Evolutionary conservation across 495 filamentous ascomycete species (phyloP).

Genomic region (Penicillium egyptiacum): DNA sequence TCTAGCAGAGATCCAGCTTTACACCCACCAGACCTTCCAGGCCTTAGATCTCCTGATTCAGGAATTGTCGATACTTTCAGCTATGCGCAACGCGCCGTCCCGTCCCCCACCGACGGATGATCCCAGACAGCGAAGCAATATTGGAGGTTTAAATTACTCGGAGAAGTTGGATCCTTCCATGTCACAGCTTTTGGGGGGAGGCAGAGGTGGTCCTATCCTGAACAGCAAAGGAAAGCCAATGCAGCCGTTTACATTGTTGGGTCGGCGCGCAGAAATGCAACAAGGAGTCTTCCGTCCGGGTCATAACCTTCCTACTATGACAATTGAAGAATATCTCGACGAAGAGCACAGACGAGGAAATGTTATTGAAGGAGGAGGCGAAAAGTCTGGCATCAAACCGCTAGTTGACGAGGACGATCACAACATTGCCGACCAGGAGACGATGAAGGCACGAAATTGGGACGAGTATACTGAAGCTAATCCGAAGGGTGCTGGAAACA

Average conservation of each 20-base stretch:
- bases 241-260: slow-evolving; percentile 84
- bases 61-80: slow-evolving; percentile 77
- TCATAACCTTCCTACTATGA: slow-evolving; percentile 95
- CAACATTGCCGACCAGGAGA: slow-evolving; percentile 82
- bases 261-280: slow-evolving; percentile 72
- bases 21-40: slow-evolving; percentile 79
- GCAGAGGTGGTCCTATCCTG: slow-evolving; percentile 72
- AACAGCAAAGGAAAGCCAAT: slow-evolving; percentile 80
- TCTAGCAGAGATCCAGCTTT: slow-evolving; percentile 68
- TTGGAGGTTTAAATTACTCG: slow-evolving; percentile 55
- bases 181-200: slow-evolving; percentile 51
- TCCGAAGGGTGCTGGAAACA: slow-evolving; percentile 83
- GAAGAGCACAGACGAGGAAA: slow-evolving; percentile 84
- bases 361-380: slow-evolving; percentile 82
- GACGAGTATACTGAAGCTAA: slow-evolving; percentile 94
- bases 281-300: slow-evolving; percentile 85
- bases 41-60: slow-evolving; percentile 78
- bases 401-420: slow-evolving; percentile 87
- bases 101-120: slow-evolving; percentile 44
- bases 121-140: slow-evolving; percentile 46
- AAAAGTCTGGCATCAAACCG: slow-evolving; percentile 64
- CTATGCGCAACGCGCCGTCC: slow-evolving; percentile 54
- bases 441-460: slow-evolving; percentile 91
- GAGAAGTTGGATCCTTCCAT: slow-evolving; percentile 72
- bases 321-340: slow-evolving; percentile 94